These are phyloP conservation scores for Aspergillus candidus DNA, from an alignment of 2,329 filamentous ascomycete genomes.

Conservation along the genomic window DNA sequence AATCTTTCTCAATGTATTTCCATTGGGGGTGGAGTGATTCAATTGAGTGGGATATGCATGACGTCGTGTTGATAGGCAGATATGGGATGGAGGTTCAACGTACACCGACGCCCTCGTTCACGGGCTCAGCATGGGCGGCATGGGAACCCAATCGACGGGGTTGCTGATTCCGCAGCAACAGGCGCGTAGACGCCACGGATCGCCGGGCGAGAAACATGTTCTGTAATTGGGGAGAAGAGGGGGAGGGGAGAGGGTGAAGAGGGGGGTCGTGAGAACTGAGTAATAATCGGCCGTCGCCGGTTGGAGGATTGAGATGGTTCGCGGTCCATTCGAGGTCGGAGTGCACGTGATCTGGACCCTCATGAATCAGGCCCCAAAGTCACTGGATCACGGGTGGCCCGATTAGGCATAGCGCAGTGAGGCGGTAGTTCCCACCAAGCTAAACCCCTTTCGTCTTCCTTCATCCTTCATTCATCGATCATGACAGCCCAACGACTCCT, in stretches of 20 bases:
- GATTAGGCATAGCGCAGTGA: too few species aligned
- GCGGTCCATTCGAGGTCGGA: constrained; percentile 10
- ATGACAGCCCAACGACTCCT: constrained; percentile 5
- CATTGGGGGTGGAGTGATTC: too few species aligned
- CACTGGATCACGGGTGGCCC: too few species aligned
- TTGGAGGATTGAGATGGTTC: constrained; percentile 5
- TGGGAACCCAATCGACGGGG: constrained; percentile 42
- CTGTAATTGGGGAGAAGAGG: too few species aligned
- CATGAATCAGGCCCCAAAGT: too few species aligned
- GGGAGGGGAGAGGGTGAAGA: constrained; percentile 14
- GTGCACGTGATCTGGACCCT: too few species aligned
- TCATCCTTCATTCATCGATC: background rate
- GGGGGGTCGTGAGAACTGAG: constrained; percentile 27
- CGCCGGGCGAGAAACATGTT: constrained; percentile 39
- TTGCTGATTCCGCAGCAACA: constrained; percentile 36
- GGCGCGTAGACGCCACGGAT: constrained; percentile 33
- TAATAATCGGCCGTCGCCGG: constrained; percentile 24
- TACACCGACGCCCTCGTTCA: constrained; percentile 44
- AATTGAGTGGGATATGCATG: too few species aligned
- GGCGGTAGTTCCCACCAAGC: too few species aligned
- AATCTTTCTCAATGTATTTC: background rate
- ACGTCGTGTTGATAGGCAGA: too few species aligned
- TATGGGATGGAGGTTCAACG: constrained; percentile 19
- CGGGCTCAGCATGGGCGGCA: constrained; percentile 34
- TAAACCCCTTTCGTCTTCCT: too few species aligned